Evolutionary conservation across 1,284 basidiomycete genomes (phyloP), one percentile per base, ranked within the genome.

Genomic region (Cutaneotrichosporon sp.): DNA sequence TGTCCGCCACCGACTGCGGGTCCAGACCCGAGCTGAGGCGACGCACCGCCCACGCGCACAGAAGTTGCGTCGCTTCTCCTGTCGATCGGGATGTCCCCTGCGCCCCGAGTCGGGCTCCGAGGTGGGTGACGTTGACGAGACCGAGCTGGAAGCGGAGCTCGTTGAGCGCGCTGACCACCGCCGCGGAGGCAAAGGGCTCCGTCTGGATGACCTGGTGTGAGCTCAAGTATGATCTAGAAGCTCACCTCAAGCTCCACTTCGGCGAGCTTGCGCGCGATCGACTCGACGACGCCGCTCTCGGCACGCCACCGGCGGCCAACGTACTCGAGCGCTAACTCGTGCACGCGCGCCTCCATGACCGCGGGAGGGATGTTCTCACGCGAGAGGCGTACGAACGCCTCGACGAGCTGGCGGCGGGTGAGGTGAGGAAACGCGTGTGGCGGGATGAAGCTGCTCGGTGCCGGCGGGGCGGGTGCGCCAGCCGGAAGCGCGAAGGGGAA

Each of bases 211-310:
- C 56, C 60, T 72, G 68, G 4, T 65, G 52, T 73, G 25, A n/a
- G n/a, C n/a, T n/a, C n/a, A n/a, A n/a, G n/a, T n/a, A n/a, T n/a
- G n/a, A n/a, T n/a, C n/a, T n/a, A n/a, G n/a, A n/a, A 29, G 63
- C 70, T 63, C 58, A 77, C 74, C 59, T 77, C 73, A 34, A 71
- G 68, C 42, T 71, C 73, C 9, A 73, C 60, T 86, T 77, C 73
- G 1, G 68, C 66, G 5, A 76, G 57, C 38, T 72, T 70, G 27
- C 56, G 65, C 4, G 67, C 64, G 22, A 75, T 68, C 18, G 56
- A 59, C 27, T 75, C 75, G 0, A 72, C 65, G 3, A 67, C 29
- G 47, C 51, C 55, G 13, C 62, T 62, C 8, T 46, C 58, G 11
- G 29, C 24, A 13, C 70, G 56, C 75, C 73, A 75, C 36, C 67